phyloP scores from a whole-genome alignment of 257 asterid species.

The Gentiana dahurica region DNA sequence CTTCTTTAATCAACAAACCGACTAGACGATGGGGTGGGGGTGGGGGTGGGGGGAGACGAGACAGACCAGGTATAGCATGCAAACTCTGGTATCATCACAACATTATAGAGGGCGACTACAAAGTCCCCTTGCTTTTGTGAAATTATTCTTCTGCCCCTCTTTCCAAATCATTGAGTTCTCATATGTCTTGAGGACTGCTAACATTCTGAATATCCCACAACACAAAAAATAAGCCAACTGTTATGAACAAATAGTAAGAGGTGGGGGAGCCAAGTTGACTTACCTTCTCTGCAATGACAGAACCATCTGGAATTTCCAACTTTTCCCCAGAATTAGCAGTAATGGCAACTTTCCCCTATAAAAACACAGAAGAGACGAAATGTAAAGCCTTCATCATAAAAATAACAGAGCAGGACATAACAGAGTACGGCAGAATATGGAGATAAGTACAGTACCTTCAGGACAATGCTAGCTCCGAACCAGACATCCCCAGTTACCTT shows the following conservation, averaged over 20 bases:
- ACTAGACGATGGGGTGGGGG: too few relatives aligned
- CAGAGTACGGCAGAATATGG: not conserved
- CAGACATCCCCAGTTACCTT: slow-evolving; percentile 89
- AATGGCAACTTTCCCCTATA: slow-evolving; percentile 74
- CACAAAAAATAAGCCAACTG: slow-evolving; percentile 5
- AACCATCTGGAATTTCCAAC: slow-evolving; percentile 77
- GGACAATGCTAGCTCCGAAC: slow-evolving; percentile 66
- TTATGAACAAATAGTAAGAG: not conserved
- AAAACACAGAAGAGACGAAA: not conserved
- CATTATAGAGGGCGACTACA: too few relatives aligned
- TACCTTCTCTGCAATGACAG: slow-evolving; percentile 76
- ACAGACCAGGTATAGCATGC: too few relatives aligned
- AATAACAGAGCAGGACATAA: not conserved
- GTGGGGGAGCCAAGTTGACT: not conserved
- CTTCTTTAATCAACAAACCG: too few relatives aligned
- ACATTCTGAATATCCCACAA: slow-evolving; percentile 43
- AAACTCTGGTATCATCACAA: too few relatives aligned
- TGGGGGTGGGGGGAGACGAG: too few relatives aligned
- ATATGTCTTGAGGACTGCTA: slow-evolving; percentile 72
- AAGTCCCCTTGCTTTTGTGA: slow-evolving; percentile 2
- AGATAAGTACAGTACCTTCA: slow-evolving; percentile 46
- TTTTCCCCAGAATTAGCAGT: slow-evolving; percentile 68
- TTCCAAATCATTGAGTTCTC: slow-evolving; percentile 11
- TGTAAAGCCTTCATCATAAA: not conserved
- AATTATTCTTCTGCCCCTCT: not conserved